Evolutionary conservation across 202 grass and related monocot species (phyloP).

Genomic region (Hordeum pubiflorum): DNA sequence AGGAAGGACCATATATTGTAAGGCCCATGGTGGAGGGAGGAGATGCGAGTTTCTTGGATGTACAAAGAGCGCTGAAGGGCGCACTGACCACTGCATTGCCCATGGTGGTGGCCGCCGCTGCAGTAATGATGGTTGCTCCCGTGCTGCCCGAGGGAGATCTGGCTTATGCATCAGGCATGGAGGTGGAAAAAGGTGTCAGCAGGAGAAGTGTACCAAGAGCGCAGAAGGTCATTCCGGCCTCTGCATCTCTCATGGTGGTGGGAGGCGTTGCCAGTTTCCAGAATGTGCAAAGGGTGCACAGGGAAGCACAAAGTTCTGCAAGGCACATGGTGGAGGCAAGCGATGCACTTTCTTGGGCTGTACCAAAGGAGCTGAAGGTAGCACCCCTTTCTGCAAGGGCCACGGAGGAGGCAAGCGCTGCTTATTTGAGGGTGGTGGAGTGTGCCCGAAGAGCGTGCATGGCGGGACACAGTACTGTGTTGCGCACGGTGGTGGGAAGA

Average conservation of each 20-base stretch:
- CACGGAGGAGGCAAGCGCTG: constrained; percentile 94
- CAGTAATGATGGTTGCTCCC: constrained; percentile 53
- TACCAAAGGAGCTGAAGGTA: constrained; percentile 82
- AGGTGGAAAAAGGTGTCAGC: constrained; percentile 81
- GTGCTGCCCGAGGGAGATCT: constrained; percentile 84
- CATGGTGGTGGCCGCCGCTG: constrained; percentile 74
- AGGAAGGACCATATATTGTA: constrained; percentile 91
- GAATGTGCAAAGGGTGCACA: constrained; percentile 83
- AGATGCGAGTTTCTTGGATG: constrained; percentile 79
- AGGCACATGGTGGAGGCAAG: constrained; percentile 82
- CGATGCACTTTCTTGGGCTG: constrained; percentile 89
- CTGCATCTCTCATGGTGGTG: constrained; percentile 90
- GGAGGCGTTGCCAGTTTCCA: constrained; percentile 65
- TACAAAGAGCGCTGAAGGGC: constrained; percentile 81
- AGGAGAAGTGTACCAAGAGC: constrained; percentile 72
- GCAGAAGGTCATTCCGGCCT: constrained; percentile 92
- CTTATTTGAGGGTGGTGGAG: constrained; percentile 62
- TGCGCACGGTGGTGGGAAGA: constrained; percentile 78
- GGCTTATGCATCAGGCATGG: constrained; percentile 89
- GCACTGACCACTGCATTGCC: constrained; percentile 83
- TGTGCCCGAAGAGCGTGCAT: constrained; percentile 91
- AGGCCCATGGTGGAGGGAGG: constrained; percentile 83
- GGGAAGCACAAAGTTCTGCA: constrained; percentile 88
- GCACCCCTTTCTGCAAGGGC: constrained; percentile 75
- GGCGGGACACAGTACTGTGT: constrained; percentile 87